These are phyloP conservation scores for Vachellia collinsii DNA, from an alignment of 306 rosid genomes.

Conservation along the genomic window DNA sequence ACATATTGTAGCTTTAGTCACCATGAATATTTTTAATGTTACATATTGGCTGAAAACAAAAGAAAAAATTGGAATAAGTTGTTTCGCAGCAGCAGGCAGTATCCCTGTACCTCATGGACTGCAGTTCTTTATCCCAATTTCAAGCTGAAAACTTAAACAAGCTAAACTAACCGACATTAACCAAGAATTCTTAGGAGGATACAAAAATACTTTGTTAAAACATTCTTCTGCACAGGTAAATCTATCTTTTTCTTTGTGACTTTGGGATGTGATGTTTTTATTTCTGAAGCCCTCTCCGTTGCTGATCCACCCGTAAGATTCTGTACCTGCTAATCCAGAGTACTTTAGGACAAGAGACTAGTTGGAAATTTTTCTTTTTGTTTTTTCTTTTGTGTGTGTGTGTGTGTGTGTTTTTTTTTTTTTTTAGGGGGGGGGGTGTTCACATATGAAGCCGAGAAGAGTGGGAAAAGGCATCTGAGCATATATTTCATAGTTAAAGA, in stretches of 20 bases:
- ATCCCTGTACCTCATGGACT: slow-evolving; percentile 25
- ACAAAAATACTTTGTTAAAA: slow-evolving; percentile 87
- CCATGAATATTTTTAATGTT: slow-evolving; percentile 23
- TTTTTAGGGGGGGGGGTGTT: neutral
- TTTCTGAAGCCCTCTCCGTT: slow-evolving; percentile 42
- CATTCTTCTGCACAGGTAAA: slow-evolving; percentile 90
- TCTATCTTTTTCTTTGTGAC: slow-evolving; percentile 68
- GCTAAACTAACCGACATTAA: slow-evolving; percentile 14
- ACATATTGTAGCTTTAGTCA: slow-evolving; percentile 3
- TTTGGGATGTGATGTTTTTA: slow-evolving; percentile 55
- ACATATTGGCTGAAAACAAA: slow-evolving; percentile 4
- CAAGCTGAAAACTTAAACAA: slow-evolving; percentile 11
- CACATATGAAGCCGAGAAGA: too few species aligned
- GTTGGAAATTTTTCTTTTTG: neutral
- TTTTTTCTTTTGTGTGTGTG: too few species aligned
- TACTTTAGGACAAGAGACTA: slow-evolving; percentile 26
- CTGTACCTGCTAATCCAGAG: slow-evolving; percentile 57
- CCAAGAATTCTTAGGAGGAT: slow-evolving; percentile 53
- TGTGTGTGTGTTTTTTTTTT: too few species aligned
- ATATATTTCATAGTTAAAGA: neutral
- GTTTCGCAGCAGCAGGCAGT: slow-evolving; percentile 11
- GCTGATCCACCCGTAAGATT: slow-evolving; percentile 35
- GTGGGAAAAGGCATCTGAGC: neutral
- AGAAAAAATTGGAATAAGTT: slow-evolving; percentile 12
- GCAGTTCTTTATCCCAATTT: slow-evolving; percentile 29